Percentiles rank a stretch among this genome's conserved stretches.
phyloP scores from a whole-genome alignment of 805 yeast species.

The Lipomyces sp. region DNA sequence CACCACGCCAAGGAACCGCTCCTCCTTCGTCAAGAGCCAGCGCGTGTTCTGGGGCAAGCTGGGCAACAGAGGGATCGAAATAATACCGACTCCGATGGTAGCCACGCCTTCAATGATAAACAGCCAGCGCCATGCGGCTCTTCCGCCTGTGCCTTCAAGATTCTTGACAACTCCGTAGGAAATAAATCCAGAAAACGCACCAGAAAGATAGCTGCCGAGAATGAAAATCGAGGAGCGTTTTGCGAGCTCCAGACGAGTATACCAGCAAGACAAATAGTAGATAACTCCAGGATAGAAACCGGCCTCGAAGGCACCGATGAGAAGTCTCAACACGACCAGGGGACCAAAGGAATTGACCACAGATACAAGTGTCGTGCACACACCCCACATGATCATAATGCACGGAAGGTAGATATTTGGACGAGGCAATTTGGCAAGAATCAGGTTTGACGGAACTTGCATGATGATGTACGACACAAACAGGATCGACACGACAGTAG shows the following conservation, averaged over 20 bases:
- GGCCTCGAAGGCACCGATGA: constrained; percentile 49
- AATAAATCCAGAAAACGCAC: constrained; percentile 54
- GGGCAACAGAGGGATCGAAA: constrained; percentile 50
- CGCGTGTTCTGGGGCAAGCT: constrained; percentile 52
- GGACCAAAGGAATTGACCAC: constrained; percentile 7
- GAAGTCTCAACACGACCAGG: constrained; percentile 44
- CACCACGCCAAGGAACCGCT: constrained; percentile 42
- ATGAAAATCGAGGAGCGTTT: constrained; percentile 50
- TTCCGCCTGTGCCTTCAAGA: constrained; percentile 43
- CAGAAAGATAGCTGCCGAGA: constrained; percentile 49
- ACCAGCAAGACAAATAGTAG: constrained; percentile 53
- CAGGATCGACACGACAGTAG: constrained; percentile 5
- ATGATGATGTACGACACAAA: constrained; percentile 1
- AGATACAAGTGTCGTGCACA: neutral
- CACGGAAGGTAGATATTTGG: constrained; percentile 6
- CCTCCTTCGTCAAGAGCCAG: constrained; percentile 44
- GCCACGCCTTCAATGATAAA: constrained; percentile 55
- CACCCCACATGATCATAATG: constrained; percentile 9
- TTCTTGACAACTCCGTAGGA: constrained; percentile 51
- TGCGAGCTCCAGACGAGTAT: constrained; percentile 50
- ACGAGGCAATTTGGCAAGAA: constrained; percentile 1
- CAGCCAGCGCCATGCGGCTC: constrained; percentile 54
- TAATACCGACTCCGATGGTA: constrained; percentile 46
- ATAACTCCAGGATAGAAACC: constrained; percentile 49
- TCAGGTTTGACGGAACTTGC: constrained; percentile 6